These are phyloP conservation scores for Schizophyllum commune DNA, from an alignment of 1,284 basidiomycete species.

Conservation along the genomic window DNA sequence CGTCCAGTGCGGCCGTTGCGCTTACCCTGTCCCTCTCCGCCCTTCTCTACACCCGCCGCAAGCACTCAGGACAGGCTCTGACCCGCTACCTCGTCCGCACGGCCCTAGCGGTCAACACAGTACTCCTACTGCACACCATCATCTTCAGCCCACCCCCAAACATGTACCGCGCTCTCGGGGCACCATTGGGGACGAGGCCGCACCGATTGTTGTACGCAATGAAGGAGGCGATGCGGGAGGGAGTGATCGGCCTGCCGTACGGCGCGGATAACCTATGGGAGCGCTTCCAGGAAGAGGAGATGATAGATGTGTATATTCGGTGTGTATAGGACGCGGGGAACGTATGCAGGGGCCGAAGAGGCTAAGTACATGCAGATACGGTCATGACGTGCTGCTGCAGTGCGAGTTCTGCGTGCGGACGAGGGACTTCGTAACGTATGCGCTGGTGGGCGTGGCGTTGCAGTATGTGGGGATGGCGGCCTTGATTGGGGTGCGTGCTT, in stretches of 20 bases:
- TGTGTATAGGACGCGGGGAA: neutral
- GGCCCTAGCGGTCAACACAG: neutral
- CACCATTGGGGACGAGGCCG: neutral
- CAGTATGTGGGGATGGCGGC: neutral
- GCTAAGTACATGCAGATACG: neutral
- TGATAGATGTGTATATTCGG: neutral
- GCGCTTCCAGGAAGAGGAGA: neutral
- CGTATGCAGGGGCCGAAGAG: neutral
- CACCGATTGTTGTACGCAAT: neutral
- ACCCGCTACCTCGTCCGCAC: neutral
- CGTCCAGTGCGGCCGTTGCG: neutral
- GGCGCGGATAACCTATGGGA: neutral
- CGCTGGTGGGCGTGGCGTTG: neutral
- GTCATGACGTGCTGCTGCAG: neutral
- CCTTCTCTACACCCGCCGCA: neutral
- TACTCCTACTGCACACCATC: neutral
- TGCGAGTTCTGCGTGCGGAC: neutral
- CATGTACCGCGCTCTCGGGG: neutral
- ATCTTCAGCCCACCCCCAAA: neutral
- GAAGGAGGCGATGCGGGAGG: neutral
- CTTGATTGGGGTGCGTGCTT: neutral
- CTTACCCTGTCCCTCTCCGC: neutral
- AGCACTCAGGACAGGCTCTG: neutral
- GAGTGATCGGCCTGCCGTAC: neutral
- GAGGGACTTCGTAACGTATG: neutral